These are phyloP conservation scores for Tetradesmus obliquus DNA, from an alignment of 139 green algal species.

Conservation along the genomic window DNA sequence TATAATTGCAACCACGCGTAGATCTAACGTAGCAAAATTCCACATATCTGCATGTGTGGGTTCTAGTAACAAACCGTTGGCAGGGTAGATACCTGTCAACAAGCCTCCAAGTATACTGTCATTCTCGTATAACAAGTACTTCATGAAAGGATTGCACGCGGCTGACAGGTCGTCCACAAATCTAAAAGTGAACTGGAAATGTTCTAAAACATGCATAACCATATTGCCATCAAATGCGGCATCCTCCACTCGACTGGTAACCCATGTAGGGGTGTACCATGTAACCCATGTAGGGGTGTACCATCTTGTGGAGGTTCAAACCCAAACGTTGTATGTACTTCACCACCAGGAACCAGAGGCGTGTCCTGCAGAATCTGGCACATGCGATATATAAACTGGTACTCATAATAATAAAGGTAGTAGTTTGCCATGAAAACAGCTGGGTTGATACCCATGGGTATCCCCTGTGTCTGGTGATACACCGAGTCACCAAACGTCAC, in stretches of 20 bases:
- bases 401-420: constrained; percentile 16
- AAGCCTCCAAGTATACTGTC: neutral
- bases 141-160: neutral
- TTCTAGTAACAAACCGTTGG: neutral
- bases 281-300: neutral
- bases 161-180: constrained; percentile 25
- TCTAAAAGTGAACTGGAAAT: neutral
- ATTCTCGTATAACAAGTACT: constrained; percentile 1
- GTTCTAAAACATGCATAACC: neutral
- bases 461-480: constrained; percentile 4
- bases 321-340: neutral
- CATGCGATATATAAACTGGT: neutral
- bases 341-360: neutral
- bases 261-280: neutral
- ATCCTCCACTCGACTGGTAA: neutral
- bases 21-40: neutral
- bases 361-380: neutral
- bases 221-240: neutral
- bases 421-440: constrained; percentile 25
- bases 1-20: neutral
- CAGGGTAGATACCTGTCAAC: neutral
- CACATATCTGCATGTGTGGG: neutral
- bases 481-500: neutral
- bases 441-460: constrained; percentile 33
- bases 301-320: neutral